Evolutionary conservation across 1,284 basidiomycete genomes (phyloP).

Genomic region (Thelephora terrestris): DNA sequence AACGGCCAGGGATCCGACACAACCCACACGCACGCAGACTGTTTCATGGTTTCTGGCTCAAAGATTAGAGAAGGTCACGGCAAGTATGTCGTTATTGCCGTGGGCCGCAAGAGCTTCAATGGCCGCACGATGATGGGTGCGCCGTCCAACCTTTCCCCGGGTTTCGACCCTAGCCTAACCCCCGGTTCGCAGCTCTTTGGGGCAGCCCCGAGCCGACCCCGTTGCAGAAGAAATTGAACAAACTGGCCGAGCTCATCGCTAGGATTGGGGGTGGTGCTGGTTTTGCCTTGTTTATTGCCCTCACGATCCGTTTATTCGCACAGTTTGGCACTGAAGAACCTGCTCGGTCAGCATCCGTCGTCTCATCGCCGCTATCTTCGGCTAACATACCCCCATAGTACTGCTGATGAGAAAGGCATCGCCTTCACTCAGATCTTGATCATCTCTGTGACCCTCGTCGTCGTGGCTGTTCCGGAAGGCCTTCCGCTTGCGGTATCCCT

Average conservation of each 20-base stretch:
- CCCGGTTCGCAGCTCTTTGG: constrained; percentile 42
- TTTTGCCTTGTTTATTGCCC: constrained; percentile 68
- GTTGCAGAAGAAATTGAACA: constrained; percentile 89
- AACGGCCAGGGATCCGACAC: constrained; percentile 20
- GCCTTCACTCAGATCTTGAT: constrained; percentile 91
- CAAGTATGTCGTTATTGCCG: constrained; percentile 84
- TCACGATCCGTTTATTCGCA: constrained; percentile 95
- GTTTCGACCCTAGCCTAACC: not conserved
- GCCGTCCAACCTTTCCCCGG: not conserved
- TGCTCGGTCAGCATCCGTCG: constrained; percentile 13
- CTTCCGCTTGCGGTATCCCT: constrained; percentile 94
- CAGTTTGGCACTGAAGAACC: constrained; percentile 59
- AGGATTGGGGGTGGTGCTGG: constrained; percentile 82
- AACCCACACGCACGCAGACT: constrained; percentile 63
- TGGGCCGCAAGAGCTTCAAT: constrained; percentile 90
- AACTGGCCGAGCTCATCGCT: constrained; percentile 88
- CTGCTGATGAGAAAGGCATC: constrained; percentile 78
- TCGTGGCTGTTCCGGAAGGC: constrained; percentile 55
- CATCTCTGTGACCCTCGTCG: constrained; percentile 94
- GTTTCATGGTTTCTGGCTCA: constrained; percentile 89
- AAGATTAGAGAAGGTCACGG: constrained; percentile 96
- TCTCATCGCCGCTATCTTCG: not conserved
- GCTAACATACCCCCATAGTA: constrained; percentile 22
- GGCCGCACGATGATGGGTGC: constrained; percentile 93
- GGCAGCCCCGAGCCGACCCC: constrained; percentile 83